phyloP scores from a whole-genome alignment of 768 basidiomycete species.

The Agaricus subrufescens region DNA sequence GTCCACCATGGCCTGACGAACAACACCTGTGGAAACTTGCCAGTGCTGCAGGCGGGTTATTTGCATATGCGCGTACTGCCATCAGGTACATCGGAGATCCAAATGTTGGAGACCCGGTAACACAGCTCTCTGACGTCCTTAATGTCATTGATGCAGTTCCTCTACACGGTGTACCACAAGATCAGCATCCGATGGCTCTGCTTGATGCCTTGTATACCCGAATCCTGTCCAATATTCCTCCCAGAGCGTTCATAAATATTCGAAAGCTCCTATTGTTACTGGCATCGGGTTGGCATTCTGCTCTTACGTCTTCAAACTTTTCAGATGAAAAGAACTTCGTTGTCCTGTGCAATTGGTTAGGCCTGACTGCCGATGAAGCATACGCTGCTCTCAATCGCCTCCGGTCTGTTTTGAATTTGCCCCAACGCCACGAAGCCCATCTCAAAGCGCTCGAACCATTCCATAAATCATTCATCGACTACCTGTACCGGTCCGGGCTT shows the following conservation, averaged over 20 bases:
- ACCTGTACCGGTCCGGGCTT: background rate
- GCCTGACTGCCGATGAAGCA: no score
- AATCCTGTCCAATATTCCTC: background rate
- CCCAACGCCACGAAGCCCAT: no score
- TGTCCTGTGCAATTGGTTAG: background rate
- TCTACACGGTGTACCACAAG: background rate
- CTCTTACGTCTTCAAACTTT: no score
- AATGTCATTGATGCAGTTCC: background rate
- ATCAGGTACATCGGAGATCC: background rate
- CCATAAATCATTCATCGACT: background rate
- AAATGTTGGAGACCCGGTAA: background rate
- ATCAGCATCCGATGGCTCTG: background rate
- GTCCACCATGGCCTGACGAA: background rate
- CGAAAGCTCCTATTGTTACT: background rate
- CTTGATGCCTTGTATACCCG: conserved; percentile 7
- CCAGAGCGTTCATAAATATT: background rate
- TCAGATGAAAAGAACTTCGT: no score
- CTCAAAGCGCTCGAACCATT: no score
- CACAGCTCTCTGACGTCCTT: background rate
- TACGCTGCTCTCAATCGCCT: no score
- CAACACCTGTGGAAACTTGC: background rate
- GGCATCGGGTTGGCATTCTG: background rate
- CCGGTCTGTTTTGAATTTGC: no score
- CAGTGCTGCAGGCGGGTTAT: background rate
- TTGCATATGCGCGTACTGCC: background rate